phyloP scores from a whole-genome alignment of 768 basidiomycete species.

The Naganishia friedmannii region DNA sequence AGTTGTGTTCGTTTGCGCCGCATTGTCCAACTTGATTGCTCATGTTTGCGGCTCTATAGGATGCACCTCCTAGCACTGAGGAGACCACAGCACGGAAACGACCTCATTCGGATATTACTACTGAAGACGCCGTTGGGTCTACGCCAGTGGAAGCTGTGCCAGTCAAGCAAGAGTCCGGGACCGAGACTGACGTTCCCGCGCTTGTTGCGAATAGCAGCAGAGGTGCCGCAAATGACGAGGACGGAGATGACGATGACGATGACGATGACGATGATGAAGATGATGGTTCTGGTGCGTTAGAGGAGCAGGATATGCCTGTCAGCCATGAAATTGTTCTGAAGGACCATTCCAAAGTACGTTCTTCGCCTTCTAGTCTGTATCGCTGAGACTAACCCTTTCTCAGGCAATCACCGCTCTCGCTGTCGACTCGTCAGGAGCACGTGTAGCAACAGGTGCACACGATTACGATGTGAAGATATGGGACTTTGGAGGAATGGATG shows the following conservation, averaged over 20 bases:
- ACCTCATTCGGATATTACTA: conserved; percentile 12
- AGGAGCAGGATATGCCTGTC: conserved; percentile 67
- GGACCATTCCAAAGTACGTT: conserved; percentile 75
- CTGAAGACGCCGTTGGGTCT: neutral
- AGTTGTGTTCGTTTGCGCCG: neutral
- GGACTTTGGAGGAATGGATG: conserved; percentile 99
- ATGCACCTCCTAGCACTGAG: neutral
- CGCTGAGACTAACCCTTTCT: neutral
- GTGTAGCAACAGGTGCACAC: conserved; percentile 84
- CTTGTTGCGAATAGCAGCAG: neutral
- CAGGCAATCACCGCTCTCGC: conserved; percentile 72
- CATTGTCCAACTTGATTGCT: neutral
- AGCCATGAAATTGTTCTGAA: conserved; percentile 89
- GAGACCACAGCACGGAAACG: neutral
- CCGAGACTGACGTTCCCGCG: neutral
- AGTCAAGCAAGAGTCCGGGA: neutral
- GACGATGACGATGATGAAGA: conserved; percentile 37
- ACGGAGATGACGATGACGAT: conserved; percentile 41
- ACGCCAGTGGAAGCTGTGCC: neutral
- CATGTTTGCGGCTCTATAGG: neutral
- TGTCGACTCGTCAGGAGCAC: conserved; percentile 89
- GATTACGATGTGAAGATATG: conserved; percentile 98
- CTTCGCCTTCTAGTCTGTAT: neutral
- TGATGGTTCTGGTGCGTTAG: conserved; percentile 7
- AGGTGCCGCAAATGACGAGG: conserved; percentile 11